Evolutionary conservation across 495 filamentous ascomycete genomes (phyloP).

Genomic region (Hypoxylon fuscum): DNA sequence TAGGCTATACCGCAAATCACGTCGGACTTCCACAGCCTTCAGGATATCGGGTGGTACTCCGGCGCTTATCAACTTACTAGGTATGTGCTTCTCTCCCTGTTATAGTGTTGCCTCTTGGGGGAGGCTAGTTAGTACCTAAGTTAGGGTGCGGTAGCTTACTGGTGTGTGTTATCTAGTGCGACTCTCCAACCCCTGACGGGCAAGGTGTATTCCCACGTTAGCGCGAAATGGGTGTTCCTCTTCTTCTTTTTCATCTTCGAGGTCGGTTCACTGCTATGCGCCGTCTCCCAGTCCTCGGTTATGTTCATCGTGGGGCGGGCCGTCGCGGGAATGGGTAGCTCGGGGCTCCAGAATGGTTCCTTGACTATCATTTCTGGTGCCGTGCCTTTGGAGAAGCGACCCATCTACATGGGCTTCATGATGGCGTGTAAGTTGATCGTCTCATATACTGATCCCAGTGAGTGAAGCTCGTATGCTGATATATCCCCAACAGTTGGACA

Average conservation of each 20-base stretch:
- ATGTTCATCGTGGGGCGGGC: slow-evolving; percentile 65
- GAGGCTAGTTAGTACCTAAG: neutral
- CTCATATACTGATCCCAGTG: neutral
- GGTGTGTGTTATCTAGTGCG: slow-evolving; percentile 34
- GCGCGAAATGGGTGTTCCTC: slow-evolving; percentile 56
- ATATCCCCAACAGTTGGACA: slow-evolving; percentile 39
- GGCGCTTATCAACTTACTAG: slow-evolving; percentile 47
- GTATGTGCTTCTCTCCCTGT: slow-evolving; percentile 40
- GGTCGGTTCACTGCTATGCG: slow-evolving; percentile 64
- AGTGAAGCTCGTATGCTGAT: neutral
- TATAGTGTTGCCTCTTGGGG: neutral
- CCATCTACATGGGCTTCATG: slow-evolving; percentile 43
- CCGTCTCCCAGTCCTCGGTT: slow-evolving; percentile 56
- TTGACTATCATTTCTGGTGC: slow-evolving; percentile 60
- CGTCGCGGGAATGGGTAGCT: slow-evolving; percentile 60
- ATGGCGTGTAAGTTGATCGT: slow-evolving; percentile 36
- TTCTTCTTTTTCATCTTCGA: slow-evolving; percentile 58
- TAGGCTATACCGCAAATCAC: slow-evolving; percentile 53
- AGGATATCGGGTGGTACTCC: slow-evolving; percentile 64
- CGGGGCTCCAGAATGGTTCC: slow-evolving; percentile 61
- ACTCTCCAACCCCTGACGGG: slow-evolving; percentile 60
- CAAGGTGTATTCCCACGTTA: slow-evolving; percentile 59
- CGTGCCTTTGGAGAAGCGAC: slow-evolving; percentile 56
- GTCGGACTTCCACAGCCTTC: slow-evolving; percentile 53
- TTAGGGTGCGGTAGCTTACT: slow-evolving; percentile 23